Percentiles rank a stretch among this genome's conserved stretches.
Conservation (phyloP, 441 rosid species). For the Bocquillonia castaneifolia region DNA sequence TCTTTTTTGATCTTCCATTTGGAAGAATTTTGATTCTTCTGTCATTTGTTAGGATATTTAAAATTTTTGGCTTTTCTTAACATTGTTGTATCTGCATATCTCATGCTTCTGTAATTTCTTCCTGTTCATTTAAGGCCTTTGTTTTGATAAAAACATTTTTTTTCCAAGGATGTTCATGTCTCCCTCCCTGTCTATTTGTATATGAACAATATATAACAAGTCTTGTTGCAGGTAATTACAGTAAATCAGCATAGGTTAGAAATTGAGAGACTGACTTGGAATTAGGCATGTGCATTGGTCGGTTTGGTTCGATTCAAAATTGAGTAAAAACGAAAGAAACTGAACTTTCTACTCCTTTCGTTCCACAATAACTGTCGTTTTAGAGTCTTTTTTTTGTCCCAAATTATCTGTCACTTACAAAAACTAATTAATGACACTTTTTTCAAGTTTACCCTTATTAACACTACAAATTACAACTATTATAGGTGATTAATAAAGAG, state of each 20-base stretch:
- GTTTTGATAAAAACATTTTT: slow-evolving; percentile 15
- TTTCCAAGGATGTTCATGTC: neutral
- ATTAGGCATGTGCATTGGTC: too few relatives aligned
- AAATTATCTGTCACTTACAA: too few relatives aligned
- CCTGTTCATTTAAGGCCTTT: slow-evolving; percentile 16
- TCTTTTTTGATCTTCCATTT: slow-evolving; percentile 5
- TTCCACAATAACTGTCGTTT: too few relatives aligned
- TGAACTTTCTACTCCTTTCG: too few relatives aligned
- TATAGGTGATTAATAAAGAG: too few relatives aligned
- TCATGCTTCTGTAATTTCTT: slow-evolving; percentile 23
- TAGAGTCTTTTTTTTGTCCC: too few relatives aligned
- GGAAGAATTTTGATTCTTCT: slow-evolving; percentile 25
- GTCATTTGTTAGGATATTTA: slow-evolving; percentile 7
- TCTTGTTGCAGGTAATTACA: neutral
- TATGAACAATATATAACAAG: neutral
- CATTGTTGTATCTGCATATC: slow-evolving; percentile 12
- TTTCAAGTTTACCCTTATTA: too few relatives aligned
- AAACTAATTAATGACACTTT: too few relatives aligned
- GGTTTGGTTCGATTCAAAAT: too few relatives aligned
- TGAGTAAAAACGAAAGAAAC: too few relatives aligned
- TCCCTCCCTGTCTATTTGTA: slow-evolving; percentile 4
- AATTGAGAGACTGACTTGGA: neutral
- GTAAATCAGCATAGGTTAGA: neutral
- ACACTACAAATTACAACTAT: too few relatives aligned
- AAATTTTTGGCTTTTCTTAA: slow-evolving; percentile 14